These are phyloP conservation scores for Fomitopsis serialis DNA, from an alignment of 768 basidiomycete species.

Conservation along the genomic window DNA sequence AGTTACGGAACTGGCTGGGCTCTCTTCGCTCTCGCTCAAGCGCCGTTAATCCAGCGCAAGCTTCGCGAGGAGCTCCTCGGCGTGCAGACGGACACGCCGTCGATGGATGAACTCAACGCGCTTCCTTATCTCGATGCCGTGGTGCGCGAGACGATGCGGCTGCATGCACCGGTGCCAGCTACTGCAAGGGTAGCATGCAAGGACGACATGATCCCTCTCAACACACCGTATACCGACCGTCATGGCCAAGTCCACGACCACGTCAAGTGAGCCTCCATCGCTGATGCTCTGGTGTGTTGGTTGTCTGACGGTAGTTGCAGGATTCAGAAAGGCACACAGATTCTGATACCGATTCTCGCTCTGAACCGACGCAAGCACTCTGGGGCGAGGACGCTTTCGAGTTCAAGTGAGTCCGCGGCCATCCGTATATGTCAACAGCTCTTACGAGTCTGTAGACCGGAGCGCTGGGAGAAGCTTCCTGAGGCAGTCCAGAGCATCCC, in stretches of 20 bases:
- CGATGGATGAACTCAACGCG: slow-evolving; percentile 63
- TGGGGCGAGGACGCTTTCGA: slow-evolving; percentile 62
- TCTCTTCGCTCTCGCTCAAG: slow-evolving; percentile 32
- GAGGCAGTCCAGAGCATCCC: slow-evolving; percentile 42
- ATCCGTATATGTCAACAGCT: not conserved
- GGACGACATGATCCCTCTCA: slow-evolving; percentile 49
- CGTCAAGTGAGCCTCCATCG: not conserved
- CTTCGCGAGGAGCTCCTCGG: slow-evolving; percentile 36
- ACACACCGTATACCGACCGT: slow-evolving; percentile 21
- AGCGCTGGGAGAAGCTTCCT: slow-evolving; percentile 52
- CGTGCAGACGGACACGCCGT: slow-evolving; percentile 40
- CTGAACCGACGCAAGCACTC: slow-evolving; percentile 47
- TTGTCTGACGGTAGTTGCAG: slow-evolving; percentile 1
- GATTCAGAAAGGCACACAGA: slow-evolving; percentile 24
- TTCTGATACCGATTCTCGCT: slow-evolving; percentile 44
- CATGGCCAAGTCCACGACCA: slow-evolving; percentile 5
- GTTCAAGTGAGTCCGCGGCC: slow-evolving; percentile 36
- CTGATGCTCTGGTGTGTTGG: not conserved
- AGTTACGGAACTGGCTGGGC: slow-evolving; percentile 29
- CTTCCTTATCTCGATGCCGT: slow-evolving; percentile 66
- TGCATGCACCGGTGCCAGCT: slow-evolving; percentile 45
- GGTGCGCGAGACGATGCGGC: slow-evolving; percentile 52
- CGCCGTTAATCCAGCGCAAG: slow-evolving; percentile 29
- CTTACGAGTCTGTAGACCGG: slow-evolving; percentile 38
- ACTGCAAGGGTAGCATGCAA: slow-evolving; percentile 40